phyloP scores from a whole-genome alignment of 164 flowering plant genomes.

The Liriodendron chinense region DNA sequence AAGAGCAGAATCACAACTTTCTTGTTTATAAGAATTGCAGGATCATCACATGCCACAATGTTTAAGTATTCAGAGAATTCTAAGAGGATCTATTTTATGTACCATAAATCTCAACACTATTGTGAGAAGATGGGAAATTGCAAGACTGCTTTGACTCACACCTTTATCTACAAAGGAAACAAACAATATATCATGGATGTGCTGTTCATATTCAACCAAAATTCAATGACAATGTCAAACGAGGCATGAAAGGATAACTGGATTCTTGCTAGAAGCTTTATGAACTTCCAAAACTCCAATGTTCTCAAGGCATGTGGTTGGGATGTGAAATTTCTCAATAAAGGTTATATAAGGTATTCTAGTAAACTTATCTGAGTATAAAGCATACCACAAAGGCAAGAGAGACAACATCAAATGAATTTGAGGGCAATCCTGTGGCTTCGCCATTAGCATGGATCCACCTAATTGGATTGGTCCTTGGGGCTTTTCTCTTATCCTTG shows the following conservation, averaged over 20 bases:
- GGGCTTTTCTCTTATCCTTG: conserved; percentile 44
- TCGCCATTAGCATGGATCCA: conserved; percentile 79
- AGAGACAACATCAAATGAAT: conserved; percentile 60
- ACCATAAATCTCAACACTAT: too few species aligned
- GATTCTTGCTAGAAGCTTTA: background rate
- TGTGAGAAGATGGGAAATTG: background rate
- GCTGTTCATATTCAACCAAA: background rate
- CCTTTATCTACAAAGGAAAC: background rate
- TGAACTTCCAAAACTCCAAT: conserved; percentile 1
- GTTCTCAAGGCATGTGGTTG: background rate
- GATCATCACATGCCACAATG: too few species aligned
- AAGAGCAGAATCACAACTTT: too few species aligned
- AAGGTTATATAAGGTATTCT: background rate
- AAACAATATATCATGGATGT: background rate
- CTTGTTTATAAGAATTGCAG: too few species aligned
- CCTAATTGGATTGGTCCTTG: conserved; percentile 29
- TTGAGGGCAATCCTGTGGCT: conserved; percentile 61
- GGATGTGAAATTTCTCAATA: background rate
- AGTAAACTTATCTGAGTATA: background rate
- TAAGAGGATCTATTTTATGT: too few species aligned
- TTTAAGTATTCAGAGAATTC: too few species aligned
- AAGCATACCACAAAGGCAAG: conserved; percentile 55
- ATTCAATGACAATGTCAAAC: background rate
- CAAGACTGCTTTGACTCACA: background rate
- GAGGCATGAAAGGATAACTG: background rate